Evolutionary conservation across 371 early-diverging fungal genomes (phyloP).

Genomic region (Mortierella sp.): DNA sequence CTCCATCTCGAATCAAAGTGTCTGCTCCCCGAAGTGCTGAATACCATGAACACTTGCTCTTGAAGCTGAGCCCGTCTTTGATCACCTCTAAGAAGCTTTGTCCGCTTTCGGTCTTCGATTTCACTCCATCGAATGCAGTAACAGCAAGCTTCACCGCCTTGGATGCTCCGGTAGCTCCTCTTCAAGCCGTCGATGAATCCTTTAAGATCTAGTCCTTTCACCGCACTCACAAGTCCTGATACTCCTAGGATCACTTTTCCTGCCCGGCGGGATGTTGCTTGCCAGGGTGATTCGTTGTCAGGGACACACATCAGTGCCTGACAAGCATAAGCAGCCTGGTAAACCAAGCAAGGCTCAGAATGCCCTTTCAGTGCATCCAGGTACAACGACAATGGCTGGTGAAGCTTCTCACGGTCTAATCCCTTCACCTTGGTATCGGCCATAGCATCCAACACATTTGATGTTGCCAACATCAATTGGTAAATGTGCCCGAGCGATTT

Average conservation of each 20-base stretch:
- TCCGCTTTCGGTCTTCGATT: background rate
- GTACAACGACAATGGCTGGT: background rate
- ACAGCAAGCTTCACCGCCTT: background rate
- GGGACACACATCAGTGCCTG: conserved; percentile 15
- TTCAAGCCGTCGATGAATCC: no score
- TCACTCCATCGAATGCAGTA: no score
- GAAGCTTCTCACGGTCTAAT: conserved; percentile 1
- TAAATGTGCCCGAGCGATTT: background rate
- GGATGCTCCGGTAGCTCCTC: no score
- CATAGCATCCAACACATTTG: background rate
- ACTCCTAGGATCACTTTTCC: background rate
- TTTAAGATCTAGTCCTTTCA: no score
- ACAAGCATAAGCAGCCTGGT: conserved; percentile 13
- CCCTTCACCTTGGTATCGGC: conserved; percentile 5
- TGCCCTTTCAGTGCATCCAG: background rate
- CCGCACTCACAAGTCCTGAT: no score
- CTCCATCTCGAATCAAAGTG: background rate
- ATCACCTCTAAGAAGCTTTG: background rate
- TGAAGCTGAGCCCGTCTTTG: background rate
- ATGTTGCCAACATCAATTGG: conserved; percentile 5
- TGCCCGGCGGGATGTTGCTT: conserved; percentile 4
- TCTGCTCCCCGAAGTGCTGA: conserved; percentile 1
- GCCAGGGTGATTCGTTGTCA: conserved; percentile 3
- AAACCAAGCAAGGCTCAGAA: conserved; percentile 9
- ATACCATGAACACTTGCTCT: conserved; percentile 10